phyloP scores from a whole-genome alignment of 805 yeast genomes.

The Kodamaea laetipori region DNA sequence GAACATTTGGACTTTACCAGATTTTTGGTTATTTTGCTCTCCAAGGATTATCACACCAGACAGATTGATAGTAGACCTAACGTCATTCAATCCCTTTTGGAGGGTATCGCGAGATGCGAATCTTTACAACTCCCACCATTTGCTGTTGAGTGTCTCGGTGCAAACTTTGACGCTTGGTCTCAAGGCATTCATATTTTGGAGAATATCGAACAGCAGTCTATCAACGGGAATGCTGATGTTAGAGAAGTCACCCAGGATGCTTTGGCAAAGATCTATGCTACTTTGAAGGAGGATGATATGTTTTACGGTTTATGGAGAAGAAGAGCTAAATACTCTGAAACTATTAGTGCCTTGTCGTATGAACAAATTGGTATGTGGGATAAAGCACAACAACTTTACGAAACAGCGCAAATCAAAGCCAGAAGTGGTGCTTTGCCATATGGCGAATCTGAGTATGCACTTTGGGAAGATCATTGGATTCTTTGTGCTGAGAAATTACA shows the following conservation, averaged over 20 bases:
- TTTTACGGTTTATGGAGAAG: conserved; percentile 98
- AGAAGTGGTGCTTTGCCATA: conserved; percentile 93
- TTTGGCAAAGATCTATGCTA: conserved; percentile 81
- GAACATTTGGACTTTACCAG: conserved; percentile 86
- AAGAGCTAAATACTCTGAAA: conserved; percentile 90
- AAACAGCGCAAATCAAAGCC: conserved; percentile 95
- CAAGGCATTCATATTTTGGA: conserved; percentile 85
- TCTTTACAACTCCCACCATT: conserved; percentile 89
- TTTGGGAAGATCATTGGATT: conserved; percentile 99
- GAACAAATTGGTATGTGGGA: conserved; percentile 97
- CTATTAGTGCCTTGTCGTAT: conserved; percentile 87
- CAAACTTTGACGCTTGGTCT: conserved; percentile 88
- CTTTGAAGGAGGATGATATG: conserved; percentile 92
- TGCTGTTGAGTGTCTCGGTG: conserved; percentile 82
- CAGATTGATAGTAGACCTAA: conserved; percentile 87
- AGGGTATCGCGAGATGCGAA: conserved; percentile 76
- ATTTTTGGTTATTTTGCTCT: conserved; percentile 71
- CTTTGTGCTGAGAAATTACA: conserved; percentile 94
- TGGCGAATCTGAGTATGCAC: conserved; percentile 89
- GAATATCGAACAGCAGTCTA: conserved; percentile 56
- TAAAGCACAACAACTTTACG: conserved; percentile 89
- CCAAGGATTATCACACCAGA: conserved; percentile 90
- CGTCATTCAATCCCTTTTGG: conserved; percentile 80
- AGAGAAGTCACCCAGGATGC: conserved; percentile 90
- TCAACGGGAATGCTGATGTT: conserved; percentile 69